phyloP scores from a whole-genome alignment of 805 yeast species.

The Kodamaea neixiangensis region DNA sequence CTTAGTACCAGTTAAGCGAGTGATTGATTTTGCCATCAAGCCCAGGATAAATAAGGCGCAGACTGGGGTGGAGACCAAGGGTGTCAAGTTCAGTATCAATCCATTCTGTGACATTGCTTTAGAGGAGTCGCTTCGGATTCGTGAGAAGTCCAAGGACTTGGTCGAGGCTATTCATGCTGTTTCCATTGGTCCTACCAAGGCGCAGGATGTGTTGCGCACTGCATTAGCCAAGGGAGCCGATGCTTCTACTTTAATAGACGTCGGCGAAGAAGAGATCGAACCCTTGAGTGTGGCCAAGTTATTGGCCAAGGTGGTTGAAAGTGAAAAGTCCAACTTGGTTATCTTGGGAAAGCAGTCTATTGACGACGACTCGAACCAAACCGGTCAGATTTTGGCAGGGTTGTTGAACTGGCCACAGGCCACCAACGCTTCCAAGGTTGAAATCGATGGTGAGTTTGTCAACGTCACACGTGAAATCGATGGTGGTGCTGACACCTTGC shows the following conservation, averaged over 20 bases:
- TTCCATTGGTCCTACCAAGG: constrained; percentile 81
- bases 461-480: constrained; percentile 90
- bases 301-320: constrained; percentile 68
- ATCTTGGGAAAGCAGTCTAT: constrained; percentile 95
- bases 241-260: constrained; percentile 76
- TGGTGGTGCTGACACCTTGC: constrained; percentile 87
- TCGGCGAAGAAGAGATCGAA: constrained; percentile 72
- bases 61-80: constrained; percentile 83
- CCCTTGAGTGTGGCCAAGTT: constrained; percentile 90
- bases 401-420: constrained; percentile 95
- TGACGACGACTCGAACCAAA: constrained; percentile 92
- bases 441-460: constrained; percentile 54
- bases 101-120: constrained; percentile 98
- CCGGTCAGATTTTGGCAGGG: constrained; percentile 96
- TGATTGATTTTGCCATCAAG: constrained; percentile 88
- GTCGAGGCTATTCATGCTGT: constrained; percentile 90
- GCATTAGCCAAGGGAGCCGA: constrained; percentile 97
- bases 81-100: constrained; percentile 89
- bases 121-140: constrained; percentile 87
- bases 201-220: constrained; percentile 84
- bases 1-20: constrained; percentile 93
- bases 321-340: constrained; percentile 72
- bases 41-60: constrained; percentile 88
- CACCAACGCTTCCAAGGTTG: constrained; percentile 88
- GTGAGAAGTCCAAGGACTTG: constrained; percentile 59